Percentiles rank a stretch among this genome's conserved stretches.
phyloP scores from a whole-genome alignment of 805 yeast species.

The Nakazawaea populi region DNA sequence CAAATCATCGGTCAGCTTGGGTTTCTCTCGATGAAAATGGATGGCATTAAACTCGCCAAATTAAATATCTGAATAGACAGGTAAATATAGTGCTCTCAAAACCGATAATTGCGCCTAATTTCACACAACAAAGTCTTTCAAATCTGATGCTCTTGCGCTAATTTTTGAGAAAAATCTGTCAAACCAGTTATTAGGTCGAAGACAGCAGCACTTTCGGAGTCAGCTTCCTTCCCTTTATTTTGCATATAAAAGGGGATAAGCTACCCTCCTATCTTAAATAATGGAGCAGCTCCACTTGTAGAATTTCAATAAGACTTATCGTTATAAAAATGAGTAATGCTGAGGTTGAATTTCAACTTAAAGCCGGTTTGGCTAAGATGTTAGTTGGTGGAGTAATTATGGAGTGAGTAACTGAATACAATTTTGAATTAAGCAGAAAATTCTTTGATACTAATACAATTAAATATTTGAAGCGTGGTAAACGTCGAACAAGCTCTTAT shows the following conservation, averaged over 20 bases:
- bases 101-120: background rate
- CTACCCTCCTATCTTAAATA: too few relatives aligned
- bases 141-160: background rate
- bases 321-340: background rate
- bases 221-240: background rate
- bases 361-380: slow-evolving; percentile 83
- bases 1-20: too few relatives aligned
- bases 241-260: too few relatives aligned
- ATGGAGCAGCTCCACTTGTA: too few relatives aligned
- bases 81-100: background rate
- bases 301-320: too few relatives aligned
- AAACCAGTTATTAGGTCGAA: background rate
- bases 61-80: background rate
- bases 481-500: slow-evolving; percentile 74
- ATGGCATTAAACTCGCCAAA: background rate
- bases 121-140: background rate
- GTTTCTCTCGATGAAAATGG: too few relatives aligned
- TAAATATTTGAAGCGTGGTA: slow-evolving; percentile 38
- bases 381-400: slow-evolving; percentile 71
- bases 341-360: slow-evolving; percentile 40
- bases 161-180: too few relatives aligned
- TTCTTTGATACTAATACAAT: background rate
- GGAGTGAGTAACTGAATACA: slow-evolving; percentile 29
- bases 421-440: too few relatives aligned
- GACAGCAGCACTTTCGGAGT: background rate